Evolutionary conservation across 148 eudicot genomes (phyloP).

Genomic region (Rhododendron griersonianum): DNA sequence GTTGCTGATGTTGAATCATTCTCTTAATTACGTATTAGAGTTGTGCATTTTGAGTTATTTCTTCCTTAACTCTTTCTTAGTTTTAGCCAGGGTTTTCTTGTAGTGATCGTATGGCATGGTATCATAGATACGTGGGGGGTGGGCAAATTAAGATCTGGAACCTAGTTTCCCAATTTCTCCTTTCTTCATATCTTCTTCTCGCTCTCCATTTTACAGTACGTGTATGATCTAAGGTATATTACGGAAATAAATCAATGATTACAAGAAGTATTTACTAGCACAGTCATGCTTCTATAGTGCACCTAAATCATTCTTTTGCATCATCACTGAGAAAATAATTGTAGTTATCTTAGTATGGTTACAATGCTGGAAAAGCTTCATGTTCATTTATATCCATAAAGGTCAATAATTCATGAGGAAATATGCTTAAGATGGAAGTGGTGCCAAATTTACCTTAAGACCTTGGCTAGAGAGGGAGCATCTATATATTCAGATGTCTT

Average conservation of each 20-base stretch:
- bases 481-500: neutral
- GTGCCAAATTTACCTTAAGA: neutral
- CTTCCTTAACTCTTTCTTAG: neutral
- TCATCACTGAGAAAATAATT: neutral
- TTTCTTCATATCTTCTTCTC: neutral
- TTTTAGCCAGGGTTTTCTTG: neutral
- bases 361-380: neutral
- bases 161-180: neutral
- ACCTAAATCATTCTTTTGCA: neutral
- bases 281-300: neutral
- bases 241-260: neutral
- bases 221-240: neutral
- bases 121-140: neutral
- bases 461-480: neutral
- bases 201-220: neutral
- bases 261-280: neutral
- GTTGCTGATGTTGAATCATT: neutral
- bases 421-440: neutral
- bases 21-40: neutral
- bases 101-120: neutral
- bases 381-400: neutral
- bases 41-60: neutral
- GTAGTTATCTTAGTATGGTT: neutral
- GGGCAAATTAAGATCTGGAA: neutral
- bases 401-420: neutral